phyloP scores from a whole-genome alignment of 176 grass and related monocot genomes.

The Poa pratensis region DNA sequence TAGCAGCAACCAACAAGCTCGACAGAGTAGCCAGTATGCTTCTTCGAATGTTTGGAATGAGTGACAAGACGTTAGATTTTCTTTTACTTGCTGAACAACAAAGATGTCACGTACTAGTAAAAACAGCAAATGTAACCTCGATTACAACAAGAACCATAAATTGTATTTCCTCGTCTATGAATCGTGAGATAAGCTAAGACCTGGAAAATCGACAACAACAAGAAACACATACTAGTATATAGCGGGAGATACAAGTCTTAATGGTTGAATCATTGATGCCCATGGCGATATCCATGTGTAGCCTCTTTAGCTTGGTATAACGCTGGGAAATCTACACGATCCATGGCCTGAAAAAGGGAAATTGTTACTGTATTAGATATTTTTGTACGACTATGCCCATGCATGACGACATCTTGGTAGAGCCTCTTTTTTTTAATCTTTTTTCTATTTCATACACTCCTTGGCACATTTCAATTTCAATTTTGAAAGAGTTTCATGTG shows the following conservation, averaged over 20 bases:
- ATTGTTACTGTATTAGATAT: neutral
- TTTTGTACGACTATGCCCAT: neutral
- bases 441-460: neutral
- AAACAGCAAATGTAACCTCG: neutral
- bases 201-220: neutral
- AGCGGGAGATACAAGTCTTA: neutral
- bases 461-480: neutral
- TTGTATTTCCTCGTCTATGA: constrained; percentile 1
- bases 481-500: neutral
- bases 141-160: no score
- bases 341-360: constrained; percentile 35
- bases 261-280: neutral
- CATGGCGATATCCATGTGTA: neutral
- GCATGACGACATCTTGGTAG: no score
- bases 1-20: no score
- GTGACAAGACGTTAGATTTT: no score
- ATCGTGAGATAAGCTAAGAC: neutral
- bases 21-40: no score
- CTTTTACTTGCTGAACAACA: no score
- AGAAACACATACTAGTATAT: neutral
- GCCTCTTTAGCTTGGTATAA: constrained; percentile 1
- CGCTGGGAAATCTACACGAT: constrained; percentile 34
- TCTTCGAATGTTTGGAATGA: no score
- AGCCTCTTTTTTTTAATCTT: neutral
- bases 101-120: no score